Evolutionary conservation across 306 rosid species (phyloP).

Genomic region (Hippophae tibetana): DNA sequence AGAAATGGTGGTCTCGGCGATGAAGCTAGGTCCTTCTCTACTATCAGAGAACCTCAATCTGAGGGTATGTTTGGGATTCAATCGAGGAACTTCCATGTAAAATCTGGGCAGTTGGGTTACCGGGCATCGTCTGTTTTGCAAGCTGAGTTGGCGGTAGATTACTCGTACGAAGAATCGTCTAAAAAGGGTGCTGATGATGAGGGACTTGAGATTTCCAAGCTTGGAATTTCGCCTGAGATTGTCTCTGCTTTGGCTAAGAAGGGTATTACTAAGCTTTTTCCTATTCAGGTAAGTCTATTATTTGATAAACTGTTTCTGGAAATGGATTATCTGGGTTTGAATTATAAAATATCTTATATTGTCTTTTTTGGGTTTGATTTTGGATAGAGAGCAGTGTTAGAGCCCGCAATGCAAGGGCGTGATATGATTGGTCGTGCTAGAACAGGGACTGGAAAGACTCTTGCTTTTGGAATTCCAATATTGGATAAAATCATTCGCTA

Average conservation of each 20-base stretch:
- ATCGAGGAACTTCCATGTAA: slow-evolving; percentile 38
- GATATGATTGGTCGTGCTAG: slow-evolving; percentile 99
- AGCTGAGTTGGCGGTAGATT: slow-evolving; percentile 54
- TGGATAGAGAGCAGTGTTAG: slow-evolving; percentile 79
- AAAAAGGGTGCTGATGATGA: slow-evolving; percentile 36
- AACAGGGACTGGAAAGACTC: slow-evolving; percentile 98
- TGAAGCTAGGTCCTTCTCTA: slow-evolving; percentile 18
- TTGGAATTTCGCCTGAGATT: slow-evolving; percentile 65
- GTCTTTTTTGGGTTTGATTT: slow-evolving; percentile 3
- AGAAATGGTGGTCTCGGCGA: not conserved
- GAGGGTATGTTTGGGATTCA: slow-evolving; percentile 13
- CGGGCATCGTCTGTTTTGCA: slow-evolving; percentile 37
- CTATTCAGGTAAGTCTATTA: slow-evolving; percentile 58
- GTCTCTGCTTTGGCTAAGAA: slow-evolving; percentile 68
- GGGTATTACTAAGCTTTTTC: slow-evolving; percentile 80
- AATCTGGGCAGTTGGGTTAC: slow-evolving; percentile 38
- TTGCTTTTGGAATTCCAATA: slow-evolving; percentile 94
- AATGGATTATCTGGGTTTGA: too few species aligned
- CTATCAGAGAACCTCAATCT: not conserved
- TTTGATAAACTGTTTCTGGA: not conserved
- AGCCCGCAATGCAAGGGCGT: slow-evolving; percentile 97
- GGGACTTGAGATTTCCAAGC: slow-evolving; percentile 69
- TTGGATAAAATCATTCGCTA: slow-evolving; percentile 65
- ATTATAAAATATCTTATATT: too few species aligned
- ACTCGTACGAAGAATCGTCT: slow-evolving; percentile 34